Conservation (phyloP, 2,329 filamentous ascomycete genomes). For the Neophaeococcomyces aloes region DNA sequence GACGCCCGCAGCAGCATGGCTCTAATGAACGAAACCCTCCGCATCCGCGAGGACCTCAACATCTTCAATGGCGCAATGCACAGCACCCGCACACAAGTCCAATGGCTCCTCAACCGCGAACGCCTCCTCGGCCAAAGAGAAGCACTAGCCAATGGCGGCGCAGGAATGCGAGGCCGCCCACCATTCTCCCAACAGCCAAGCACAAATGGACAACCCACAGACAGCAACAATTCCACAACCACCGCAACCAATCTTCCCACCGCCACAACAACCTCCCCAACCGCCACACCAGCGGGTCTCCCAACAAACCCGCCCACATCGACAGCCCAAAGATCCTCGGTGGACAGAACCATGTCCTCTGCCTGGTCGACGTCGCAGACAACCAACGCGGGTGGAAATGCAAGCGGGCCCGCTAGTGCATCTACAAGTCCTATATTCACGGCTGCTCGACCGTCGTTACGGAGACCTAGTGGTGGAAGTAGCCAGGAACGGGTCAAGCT, state of each 20-base stretch:
- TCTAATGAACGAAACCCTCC: constrained; percentile 52
- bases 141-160: constrained; percentile 25
- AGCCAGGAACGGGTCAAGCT: too few relatives aligned
- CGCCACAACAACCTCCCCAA: too few relatives aligned
- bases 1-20: constrained; percentile 53
- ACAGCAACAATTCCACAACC: too few relatives aligned
- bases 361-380: background rate
- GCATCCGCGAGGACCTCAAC: constrained; percentile 51
- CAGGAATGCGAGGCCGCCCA: constrained; percentile 24
- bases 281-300: too few relatives aligned
- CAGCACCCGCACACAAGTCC: constrained; percentile 49
- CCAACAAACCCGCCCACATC: too few relatives aligned
- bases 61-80: constrained; percentile 51
- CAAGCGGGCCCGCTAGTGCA: constrained; percentile 6
- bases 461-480: constrained; percentile 8
- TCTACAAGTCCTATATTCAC: constrained; percentile 1
- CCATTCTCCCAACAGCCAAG: too few relatives aligned
- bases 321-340: background rate
- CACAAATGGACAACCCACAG: too few relatives aligned
- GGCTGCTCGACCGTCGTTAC: constrained; percentile 1
- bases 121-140: constrained; percentile 22
- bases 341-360: background rate
- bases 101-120: constrained; percentile 51
- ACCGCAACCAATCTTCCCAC: too few relatives aligned
- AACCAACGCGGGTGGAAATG: background rate